Conservation (phyloP, 1,139 yeast species). For the Scheffersomyces segobiensis region DNA sequence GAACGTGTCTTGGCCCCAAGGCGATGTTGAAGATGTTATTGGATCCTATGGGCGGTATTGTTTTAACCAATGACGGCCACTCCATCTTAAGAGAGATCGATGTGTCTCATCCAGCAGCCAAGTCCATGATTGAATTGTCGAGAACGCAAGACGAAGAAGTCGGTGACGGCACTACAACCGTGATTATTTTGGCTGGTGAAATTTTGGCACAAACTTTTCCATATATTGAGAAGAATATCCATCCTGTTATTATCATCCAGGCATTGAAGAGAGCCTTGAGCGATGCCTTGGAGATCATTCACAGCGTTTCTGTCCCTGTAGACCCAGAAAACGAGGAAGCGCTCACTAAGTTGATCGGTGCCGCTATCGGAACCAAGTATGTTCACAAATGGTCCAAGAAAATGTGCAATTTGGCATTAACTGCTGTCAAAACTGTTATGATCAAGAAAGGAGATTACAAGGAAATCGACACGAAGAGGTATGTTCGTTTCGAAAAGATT, state of each 20-base stretch:
- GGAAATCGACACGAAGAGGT: constrained; percentile 92
- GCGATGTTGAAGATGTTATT: constrained; percentile 98
- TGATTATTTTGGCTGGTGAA: constrained; percentile 93
- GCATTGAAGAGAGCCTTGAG: constrained; percentile 89
- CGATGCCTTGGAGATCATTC: constrained; percentile 88
- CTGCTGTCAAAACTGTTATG: constrained; percentile 84
- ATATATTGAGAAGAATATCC: constrained; percentile 89
- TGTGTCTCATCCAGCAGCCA: constrained; percentile 97
- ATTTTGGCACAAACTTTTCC: constrained; percentile 94
- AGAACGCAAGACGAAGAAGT: constrained; percentile 99
- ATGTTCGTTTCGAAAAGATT: constrained; percentile 89
- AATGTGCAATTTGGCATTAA: constrained; percentile 87
- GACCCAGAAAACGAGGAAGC: constrained; percentile 83
- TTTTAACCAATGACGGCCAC: constrained; percentile 96
- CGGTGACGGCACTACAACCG: constrained; percentile 98
- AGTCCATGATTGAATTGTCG: constrained; percentile 94
- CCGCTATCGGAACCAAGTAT: constrained; percentile 95
- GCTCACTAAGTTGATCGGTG: constrained; percentile 81
- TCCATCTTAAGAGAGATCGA: constrained; percentile 88
- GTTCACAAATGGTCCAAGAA: constrained; percentile 87
- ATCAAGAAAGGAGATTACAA: constrained; percentile 67
- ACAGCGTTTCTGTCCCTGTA: constrained; percentile 80
- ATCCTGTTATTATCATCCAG: constrained; percentile 93
- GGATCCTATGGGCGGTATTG: constrained; percentile 99
- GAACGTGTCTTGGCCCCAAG: constrained; percentile 99